Evolutionary conservation across 169 alveolate genomes (phyloP).

Genomic region (Eimeria maxima): DNA sequence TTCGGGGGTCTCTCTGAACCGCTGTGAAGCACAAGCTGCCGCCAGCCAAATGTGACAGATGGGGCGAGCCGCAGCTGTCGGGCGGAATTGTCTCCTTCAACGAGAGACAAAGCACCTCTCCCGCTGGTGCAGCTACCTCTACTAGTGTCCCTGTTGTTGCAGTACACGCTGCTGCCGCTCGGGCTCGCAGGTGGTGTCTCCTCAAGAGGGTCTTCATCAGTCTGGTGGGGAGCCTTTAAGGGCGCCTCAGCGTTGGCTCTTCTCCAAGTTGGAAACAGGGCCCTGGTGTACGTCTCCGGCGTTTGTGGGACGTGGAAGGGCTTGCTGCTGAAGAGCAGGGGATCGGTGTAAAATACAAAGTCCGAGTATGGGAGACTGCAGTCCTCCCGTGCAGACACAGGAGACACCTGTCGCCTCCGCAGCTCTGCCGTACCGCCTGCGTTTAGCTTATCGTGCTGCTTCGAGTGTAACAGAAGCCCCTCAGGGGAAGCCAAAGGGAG

Average conservation of each 20-base stretch:
- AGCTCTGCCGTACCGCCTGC: neutral
- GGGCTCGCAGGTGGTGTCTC: constrained; percentile 5
- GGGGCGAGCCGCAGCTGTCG: constrained; percentile 47
- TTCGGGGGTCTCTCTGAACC: neutral
- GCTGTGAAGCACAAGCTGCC: constrained; percentile 10
- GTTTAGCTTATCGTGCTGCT: neutral
- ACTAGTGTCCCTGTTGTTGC: neutral
- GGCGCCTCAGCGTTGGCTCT: neutral
- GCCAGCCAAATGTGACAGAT: constrained; percentile 10
- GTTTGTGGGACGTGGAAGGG: neutral
- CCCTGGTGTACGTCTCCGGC: neutral
- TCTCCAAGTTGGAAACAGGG: neutral
- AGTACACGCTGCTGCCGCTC: neutral
- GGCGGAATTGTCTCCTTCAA: neutral
- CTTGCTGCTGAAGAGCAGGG: constrained; percentile 4
- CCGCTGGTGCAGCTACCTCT: constrained; percentile 13
- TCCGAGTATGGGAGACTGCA: constrained; percentile 18
- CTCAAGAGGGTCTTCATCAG: neutral
- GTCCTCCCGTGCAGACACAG: neutral
- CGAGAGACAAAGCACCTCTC: neutral
- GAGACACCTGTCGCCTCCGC: neutral
- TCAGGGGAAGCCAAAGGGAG: neutral
- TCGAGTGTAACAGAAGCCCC: neutral
- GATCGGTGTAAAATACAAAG: constrained; percentile 22
- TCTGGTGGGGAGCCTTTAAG: neutral